Percentiles rank a stretch among this genome's conserved stretches.
phyloP scores from a whole-genome alignment of 148 eudicot genomes.

The Chenopodium suecicum region DNA sequence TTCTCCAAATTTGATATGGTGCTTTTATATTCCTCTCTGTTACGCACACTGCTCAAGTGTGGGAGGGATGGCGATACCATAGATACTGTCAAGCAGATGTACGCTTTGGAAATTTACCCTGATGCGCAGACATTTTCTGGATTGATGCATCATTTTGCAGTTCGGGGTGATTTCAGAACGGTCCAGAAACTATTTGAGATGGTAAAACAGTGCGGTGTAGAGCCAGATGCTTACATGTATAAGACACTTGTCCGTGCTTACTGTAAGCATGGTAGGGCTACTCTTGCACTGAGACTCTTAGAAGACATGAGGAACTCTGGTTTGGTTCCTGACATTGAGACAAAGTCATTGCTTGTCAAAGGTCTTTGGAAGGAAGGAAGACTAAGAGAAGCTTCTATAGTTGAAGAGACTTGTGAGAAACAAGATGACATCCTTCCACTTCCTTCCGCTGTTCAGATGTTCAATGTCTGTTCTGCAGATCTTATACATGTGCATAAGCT shows the following conservation, averaged over 20 bases:
- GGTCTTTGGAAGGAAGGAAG: slow-evolving; percentile 92
- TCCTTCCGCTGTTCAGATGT: slow-evolving; percentile 51
- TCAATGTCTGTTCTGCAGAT: slow-evolving; percentile 56
- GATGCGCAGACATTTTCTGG: slow-evolving; percentile 83
- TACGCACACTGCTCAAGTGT: slow-evolving; percentile 74
- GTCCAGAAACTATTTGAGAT: slow-evolving; percentile 72
- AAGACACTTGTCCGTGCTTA: slow-evolving; percentile 67
- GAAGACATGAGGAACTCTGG: slow-evolving; percentile 74
- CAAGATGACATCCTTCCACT: slow-evolving; percentile 42
- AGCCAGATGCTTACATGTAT: slow-evolving; percentile 78
- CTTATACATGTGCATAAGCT: slow-evolving; percentile 48
- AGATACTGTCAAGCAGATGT: slow-evolving; percentile 66
- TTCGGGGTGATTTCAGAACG: slow-evolving; percentile 59
- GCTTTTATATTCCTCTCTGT: slow-evolving; percentile 68
- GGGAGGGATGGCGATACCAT: slow-evolving; percentile 52
- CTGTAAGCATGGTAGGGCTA: slow-evolving; percentile 66
- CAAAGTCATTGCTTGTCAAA: slow-evolving; percentile 74
- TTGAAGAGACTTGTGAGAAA: slow-evolving; percentile 63
- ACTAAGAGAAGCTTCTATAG: slow-evolving; percentile 74
- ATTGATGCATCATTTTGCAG: slow-evolving; percentile 81
- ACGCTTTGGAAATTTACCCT: slow-evolving; percentile 52
- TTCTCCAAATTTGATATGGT: slow-evolving; percentile 39
- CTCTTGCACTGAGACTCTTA: slow-evolving; percentile 73
- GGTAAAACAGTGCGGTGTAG: slow-evolving; percentile 56
- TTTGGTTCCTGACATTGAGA: slow-evolving; percentile 54